These are phyloP conservation scores for Wolfiporia cocos DNA, from an alignment of 1,284 basidiomycete genomes.

Conservation along the genomic window DNA sequence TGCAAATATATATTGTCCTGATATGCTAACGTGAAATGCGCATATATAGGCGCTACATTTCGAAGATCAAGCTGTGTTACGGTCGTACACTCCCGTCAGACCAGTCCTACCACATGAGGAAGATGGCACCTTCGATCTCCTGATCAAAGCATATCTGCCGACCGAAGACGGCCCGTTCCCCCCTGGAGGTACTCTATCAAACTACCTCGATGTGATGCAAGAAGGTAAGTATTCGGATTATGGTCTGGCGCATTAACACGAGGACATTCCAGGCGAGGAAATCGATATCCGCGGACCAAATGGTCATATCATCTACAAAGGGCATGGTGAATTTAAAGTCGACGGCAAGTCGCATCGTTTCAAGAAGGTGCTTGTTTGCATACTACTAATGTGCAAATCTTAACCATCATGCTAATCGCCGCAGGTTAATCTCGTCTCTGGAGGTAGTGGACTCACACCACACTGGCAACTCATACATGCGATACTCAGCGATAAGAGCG, in stretches of 20 bases:
- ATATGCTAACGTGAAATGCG: too few species aligned
- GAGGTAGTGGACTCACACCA: slow-evolving; percentile 19
- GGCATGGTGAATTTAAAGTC: slow-evolving; percentile 15
- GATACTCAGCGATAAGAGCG: slow-evolving; percentile 13
- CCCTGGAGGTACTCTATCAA: slow-evolving; percentile 20
- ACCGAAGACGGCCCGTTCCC: slow-evolving; percentile 9
- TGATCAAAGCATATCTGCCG: slow-evolving; percentile 22
- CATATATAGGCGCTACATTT: slow-evolving; percentile 17
- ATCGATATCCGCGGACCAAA: slow-evolving; percentile 20
- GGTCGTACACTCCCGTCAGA: slow-evolving; percentile 18
- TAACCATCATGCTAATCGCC: background rate
- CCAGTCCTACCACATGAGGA: slow-evolving; percentile 20
- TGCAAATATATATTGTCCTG: too few species aligned
- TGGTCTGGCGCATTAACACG: too few species aligned
- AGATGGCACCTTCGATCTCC: slow-evolving; percentile 22
- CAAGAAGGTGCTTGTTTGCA: slow-evolving; percentile 10
- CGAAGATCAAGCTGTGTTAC: slow-evolving; percentile 18
- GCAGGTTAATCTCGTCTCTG: slow-evolving; percentile 21
- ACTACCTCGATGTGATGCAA: slow-evolving; percentile 21
- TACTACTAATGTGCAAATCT: background rate
- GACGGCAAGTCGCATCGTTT: slow-evolving; percentile 14
- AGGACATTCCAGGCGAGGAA: slow-evolving; percentile 13
- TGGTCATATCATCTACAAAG: slow-evolving; percentile 17
- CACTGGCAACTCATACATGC: slow-evolving; percentile 23
- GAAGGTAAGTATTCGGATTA: slow-evolving; percentile 15